Evolutionary conservation across 768 basidiomycete genomes (phyloP), one percentile per base, ranked within the genome.

Genomic region (Lactifluus subvellereus): DNA sequence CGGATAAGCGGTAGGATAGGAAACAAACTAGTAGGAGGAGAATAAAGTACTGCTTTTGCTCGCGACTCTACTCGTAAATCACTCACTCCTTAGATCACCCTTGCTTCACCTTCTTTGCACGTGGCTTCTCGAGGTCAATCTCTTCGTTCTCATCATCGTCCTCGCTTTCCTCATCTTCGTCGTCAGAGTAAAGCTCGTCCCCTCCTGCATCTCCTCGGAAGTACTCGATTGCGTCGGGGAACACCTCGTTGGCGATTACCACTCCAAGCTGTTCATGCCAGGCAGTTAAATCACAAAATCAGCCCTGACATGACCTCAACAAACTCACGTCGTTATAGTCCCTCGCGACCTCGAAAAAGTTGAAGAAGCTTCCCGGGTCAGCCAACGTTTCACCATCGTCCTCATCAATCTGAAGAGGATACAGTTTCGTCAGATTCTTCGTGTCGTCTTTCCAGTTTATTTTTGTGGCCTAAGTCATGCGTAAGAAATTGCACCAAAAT

Each of bases 61-160:
- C 13, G 38, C 14, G 14, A 43, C 42, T 43, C 42, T 43, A 43
- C 42, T 18, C 42, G 11, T 62, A 62, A 52, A 55, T 54, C 59
- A 42, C 45, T 27, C 20, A 27, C 54, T 27, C 49, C 13, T 48
- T 42, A 57, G 4, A 71, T 73, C 78, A 86, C 56, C 83, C 80
- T 71, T 82, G 84, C 75, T 81, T 77, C 62, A 69, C 84, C 76
- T 87, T 90, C 77, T 92, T 92, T 58, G 84, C 70, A 65, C 83
- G 80, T 48, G 91, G 91, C 74, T 89, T 88, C 74, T 94, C 91
- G 61, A 94, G 76, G 75, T 94, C 91, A 75, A 94, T 94, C 73
- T 93, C 91, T 49, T 86, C 32, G 9, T 55, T 89, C 50, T 83
- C 89, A 27, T 90, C 86, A 30, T 90, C 88, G 37, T 88, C 86